These are phyloP conservation scores for Saccharomycodes ludwigii DNA, from an alignment of 805 yeast genomes.

Conservation along the genomic window DNA sequence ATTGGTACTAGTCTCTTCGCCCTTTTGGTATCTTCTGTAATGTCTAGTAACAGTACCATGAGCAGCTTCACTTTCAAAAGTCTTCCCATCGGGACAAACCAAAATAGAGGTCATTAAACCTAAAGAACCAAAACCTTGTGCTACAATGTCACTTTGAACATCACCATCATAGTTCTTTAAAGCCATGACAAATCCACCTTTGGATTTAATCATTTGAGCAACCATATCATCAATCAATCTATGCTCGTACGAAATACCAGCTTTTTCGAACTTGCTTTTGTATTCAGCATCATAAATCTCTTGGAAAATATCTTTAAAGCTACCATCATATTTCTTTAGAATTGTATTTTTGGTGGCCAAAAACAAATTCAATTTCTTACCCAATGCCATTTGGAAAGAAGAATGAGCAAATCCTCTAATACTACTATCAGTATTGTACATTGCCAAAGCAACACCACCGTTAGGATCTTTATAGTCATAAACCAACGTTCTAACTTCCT, in stretches of 20 bases:
- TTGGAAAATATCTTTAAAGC: slow-evolving; percentile 71
- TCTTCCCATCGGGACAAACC: slow-evolving; percentile 75
- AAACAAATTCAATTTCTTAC: slow-evolving; percentile 50
- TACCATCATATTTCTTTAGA: slow-evolving; percentile 70
- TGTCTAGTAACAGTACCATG: slow-evolving; percentile 86
- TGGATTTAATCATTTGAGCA: slow-evolving; percentile 77
- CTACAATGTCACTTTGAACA: slow-evolving; percentile 75
- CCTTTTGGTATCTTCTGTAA: slow-evolving; percentile 69
- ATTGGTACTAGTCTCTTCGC: slow-evolving; percentile 74
- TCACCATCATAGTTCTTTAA: slow-evolving; percentile 81
- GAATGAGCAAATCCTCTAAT: slow-evolving; percentile 70
- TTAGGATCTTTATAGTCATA: slow-evolving; percentile 45
- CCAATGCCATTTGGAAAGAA: slow-evolving; percentile 62
- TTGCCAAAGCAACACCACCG: slow-evolving; percentile 62
- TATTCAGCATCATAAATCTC: slow-evolving; percentile 48
- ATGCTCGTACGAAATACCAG: slow-evolving; percentile 64
- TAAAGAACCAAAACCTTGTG: slow-evolving; percentile 77
- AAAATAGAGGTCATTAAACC: slow-evolving; percentile 78
- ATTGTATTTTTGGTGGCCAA: slow-evolving; percentile 72
- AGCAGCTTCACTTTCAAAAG: slow-evolving; percentile 80
- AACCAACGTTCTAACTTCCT: slow-evolving; percentile 31
- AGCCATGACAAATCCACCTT: slow-evolving; percentile 73
- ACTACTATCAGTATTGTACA: slow-evolving; percentile 76
- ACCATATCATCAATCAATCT: slow-evolving; percentile 82
- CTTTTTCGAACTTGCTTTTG: slow-evolving; percentile 41